Evolutionary conservation across 306 rosid species (phyloP), one percentile per base, ranked within the genome.

Genomic region (Pyrus betulifolia): DNA sequence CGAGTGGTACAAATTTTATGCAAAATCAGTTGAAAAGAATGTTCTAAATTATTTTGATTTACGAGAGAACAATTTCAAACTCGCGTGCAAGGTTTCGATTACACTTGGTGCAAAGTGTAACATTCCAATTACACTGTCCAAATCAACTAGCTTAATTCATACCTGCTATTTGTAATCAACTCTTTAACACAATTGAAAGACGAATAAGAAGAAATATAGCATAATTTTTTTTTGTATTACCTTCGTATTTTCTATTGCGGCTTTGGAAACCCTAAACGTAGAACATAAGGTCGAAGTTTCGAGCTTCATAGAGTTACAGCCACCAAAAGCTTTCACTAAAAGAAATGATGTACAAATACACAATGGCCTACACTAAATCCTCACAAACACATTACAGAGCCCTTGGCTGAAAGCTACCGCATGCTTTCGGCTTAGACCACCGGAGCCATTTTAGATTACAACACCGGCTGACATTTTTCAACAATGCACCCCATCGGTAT

Each of bases 301-400:
- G 28, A 42, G 67, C 28, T 67, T 40, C 69, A 27, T 31, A 42
- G 60, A 75, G 74, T 77, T 74, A 77, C 79, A 83, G 67, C 84
- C 89, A 87, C 85, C 82, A 83, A 82, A 69, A 74, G 64, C 89
- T 86, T 49, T 78, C 86, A 87, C 86, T 85, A 87, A 76, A 82
- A 79, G 70, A 82, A 91, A 76, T 74, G 85, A 89, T 89, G 91
- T 82, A 87, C 88, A 84, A 82, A 82, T 84, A 79, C 86, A 84
- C 83, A 80, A 84, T 71, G 81, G 45, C 73, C 86, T 84, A 84
- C 27, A 57, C 77, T 88, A 75, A 58, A 79, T 80, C 87, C 89
- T 80, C 84, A 64, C 87, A 46, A 85, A 86, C 82, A 79, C 52
- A 58, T 82, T 79, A 86, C 85, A 76, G 65, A 76, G 73, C 73